Evolutionary conservation across 257 asterid genomes (phyloP).

Genomic region (Linaria vulgaris): DNA sequence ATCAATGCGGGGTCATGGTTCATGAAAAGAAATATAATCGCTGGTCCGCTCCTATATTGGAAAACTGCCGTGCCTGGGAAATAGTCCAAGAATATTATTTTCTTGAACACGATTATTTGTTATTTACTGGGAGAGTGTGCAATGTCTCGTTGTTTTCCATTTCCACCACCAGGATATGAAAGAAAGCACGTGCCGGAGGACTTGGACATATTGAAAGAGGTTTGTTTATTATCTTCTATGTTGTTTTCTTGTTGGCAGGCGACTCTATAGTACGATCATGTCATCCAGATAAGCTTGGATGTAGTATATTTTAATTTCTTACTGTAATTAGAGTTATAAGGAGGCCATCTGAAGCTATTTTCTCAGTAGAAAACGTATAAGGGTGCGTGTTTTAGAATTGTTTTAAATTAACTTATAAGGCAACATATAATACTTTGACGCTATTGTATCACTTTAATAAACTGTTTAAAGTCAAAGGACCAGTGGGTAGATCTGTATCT

Average conservation of each 20-base stretch:
- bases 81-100: constrained; percentile 40
- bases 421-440: neutral
- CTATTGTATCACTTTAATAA: neutral
- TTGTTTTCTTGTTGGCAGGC: constrained; percentile 11
- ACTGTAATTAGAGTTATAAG: constrained; percentile 7
- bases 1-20: constrained; percentile 75
- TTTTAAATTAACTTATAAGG: constrained; percentile 7
- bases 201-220: constrained; percentile 64
- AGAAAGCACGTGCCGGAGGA: constrained; percentile 64
- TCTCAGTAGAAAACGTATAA: constrained; percentile 16
- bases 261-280: neutral
- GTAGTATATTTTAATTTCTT: constrained; percentile 5
- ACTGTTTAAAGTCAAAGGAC: constrained; percentile 14
- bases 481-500: neutral
- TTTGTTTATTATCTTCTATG: constrained; percentile 33
- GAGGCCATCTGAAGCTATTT: constrained; percentile 4
- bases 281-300: constrained; percentile 7
- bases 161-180: constrained; percentile 94
- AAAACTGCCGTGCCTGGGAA: constrained; percentile 38
- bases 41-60: constrained; percentile 52
- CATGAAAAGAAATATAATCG: constrained; percentile 53
- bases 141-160: constrained; percentile 98
- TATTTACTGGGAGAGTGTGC: constrained; percentile 42
- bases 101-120: constrained; percentile 28
- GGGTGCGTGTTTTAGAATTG: neutral